Percentiles rank a stretch among this genome's conserved stretches.
Evolutionary conservation across 805 yeast species (phyloP).

Genomic region (Metschnikowia bowlesiae): DNA sequence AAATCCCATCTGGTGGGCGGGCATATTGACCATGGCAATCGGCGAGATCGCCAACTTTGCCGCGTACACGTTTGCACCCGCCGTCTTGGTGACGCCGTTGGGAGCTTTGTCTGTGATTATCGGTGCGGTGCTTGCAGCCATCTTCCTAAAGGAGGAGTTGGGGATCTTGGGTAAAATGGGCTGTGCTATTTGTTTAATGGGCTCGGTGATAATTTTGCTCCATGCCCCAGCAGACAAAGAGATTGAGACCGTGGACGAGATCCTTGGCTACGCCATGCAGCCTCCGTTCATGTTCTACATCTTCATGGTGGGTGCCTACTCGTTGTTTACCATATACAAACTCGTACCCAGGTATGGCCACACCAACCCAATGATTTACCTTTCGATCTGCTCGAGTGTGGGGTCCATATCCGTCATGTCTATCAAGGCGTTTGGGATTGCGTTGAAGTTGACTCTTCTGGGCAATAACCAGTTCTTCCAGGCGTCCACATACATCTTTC

Average conservation of each 20-base stretch:
- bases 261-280: constrained; percentile 69
- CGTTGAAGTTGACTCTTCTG: constrained; percentile 73
- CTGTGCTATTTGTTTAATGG: constrained; percentile 84
- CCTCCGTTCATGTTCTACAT: constrained; percentile 74
- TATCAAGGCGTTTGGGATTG: constrained; percentile 90
- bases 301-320: constrained; percentile 56
- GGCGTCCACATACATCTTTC: constrained; percentile 76
- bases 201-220: constrained; percentile 79
- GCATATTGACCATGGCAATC: constrained; percentile 83
- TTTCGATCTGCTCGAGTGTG: constrained; percentile 83
- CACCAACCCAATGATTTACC: constrained; percentile 81
- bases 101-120: constrained; percentile 89
- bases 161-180: constrained; percentile 90
- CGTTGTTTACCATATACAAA: constrained; percentile 74
- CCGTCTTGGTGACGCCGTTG: constrained; percentile 84
- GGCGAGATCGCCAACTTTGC: constrained; percentile 93
- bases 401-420: constrained; percentile 90
- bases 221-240: constrained; percentile 97
- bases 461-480: constrained; percentile 89
- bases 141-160: constrained; percentile 78
- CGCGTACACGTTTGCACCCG: constrained; percentile 93
- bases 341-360: constrained; percentile 79
- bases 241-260: constrained; percentile 82
- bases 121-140: constrained; percentile 85
- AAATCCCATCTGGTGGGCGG: constrained; percentile 94